Evolutionary conservation across 2,329 filamentous ascomycete genomes (phyloP).

Genomic region (Erysiphe pulchra): DNA sequence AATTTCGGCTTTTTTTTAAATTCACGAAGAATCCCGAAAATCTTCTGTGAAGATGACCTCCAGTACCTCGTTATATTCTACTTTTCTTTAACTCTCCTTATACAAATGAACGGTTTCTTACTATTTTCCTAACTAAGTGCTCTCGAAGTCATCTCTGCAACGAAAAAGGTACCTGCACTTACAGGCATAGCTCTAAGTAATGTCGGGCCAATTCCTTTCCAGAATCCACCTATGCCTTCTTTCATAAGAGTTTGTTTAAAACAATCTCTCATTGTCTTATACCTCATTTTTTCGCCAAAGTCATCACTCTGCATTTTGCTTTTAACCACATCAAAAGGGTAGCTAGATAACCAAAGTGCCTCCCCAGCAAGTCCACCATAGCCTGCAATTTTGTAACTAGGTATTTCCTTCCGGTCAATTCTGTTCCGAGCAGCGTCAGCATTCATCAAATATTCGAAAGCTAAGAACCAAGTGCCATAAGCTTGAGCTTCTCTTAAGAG

Average conservation of each 20-base stretch:
- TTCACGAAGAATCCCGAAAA: too few species aligned
- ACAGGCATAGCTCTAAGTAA: conserved; percentile 90
- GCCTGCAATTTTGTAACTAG: conserved; percentile 62
- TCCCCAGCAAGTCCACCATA: conserved; percentile 91
- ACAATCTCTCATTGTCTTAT: conserved; percentile 65
- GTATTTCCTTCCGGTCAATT: conserved; percentile 50
- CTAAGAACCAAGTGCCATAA: conserved; percentile 85
- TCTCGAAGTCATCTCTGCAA: conserved; percentile 42
- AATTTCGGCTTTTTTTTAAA: too few species aligned
- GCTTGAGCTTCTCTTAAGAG: conserved; percentile 74
- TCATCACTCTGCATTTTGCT: conserved; percentile 99
- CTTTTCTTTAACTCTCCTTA: too few species aligned
- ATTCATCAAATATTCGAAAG: conserved; percentile 95
- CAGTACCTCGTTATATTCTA: too few species aligned
- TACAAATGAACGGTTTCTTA: background rate
- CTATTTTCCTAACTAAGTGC: conserved; percentile 21
- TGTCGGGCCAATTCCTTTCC: conserved; percentile 81
- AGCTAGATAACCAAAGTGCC: conserved; percentile 75
- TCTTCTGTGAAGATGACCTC: too few species aligned
- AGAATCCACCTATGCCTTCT: conserved; percentile 68
- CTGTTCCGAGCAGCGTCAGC: conserved; percentile 54
- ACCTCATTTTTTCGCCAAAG: conserved; percentile 47
- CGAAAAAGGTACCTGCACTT: conserved; percentile 89
- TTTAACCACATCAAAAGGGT: conserved; percentile 94
- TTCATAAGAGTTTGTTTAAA: conserved; percentile 56